Conservation (phyloP, 352 stramenopile species). For the Phytophthora sansomeana region DNA sequence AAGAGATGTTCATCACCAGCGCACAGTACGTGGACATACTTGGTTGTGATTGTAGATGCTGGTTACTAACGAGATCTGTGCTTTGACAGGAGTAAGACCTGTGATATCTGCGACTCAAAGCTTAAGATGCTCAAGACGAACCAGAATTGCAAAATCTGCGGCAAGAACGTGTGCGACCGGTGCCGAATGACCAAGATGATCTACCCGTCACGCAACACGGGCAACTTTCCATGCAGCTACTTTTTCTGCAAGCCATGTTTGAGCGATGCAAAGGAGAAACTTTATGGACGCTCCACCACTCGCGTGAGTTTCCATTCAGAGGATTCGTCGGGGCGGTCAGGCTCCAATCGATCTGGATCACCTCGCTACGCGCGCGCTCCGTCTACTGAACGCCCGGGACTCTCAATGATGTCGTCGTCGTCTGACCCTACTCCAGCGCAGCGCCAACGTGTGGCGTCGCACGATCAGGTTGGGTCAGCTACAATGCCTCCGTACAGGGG, state of each 20-base stretch:
- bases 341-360: slow-evolving; percentile 33
- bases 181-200: slow-evolving; percentile 67
- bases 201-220: slow-evolving; percentile 56
- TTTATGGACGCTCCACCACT: slow-evolving; percentile 40
- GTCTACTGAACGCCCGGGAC: slow-evolving; percentile 18
- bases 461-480: slow-evolving; percentile 21
- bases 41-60: neutral
- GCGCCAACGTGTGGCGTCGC: slow-evolving; percentile 22
- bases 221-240: slow-evolving; percentile 62
- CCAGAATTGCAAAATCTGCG: slow-evolving; percentile 72
- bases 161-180: slow-evolving; percentile 75
- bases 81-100: slow-evolving; percentile 47
- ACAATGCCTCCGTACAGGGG: slow-evolving; percentile 16
- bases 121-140: slow-evolving; percentile 56
- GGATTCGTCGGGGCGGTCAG: slow-evolving; percentile 39
- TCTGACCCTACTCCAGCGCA: slow-evolving; percentile 27
- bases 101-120: slow-evolving; percentile 71
- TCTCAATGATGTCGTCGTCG: slow-evolving; percentile 37
- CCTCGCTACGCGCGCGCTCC: slow-evolving; percentile 20
- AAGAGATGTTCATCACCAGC: slow-evolving; percentile 59
- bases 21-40: slow-evolving; percentile 42
- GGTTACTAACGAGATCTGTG: slow-evolving; percentile 10
- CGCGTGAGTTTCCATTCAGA: slow-evolving; percentile 56
- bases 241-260: slow-evolving; percentile 69
- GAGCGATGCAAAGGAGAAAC: slow-evolving; percentile 52